Base-by-base conservation (phyloP, 192 early-diverging fungal species). In the Podila epigama region DNA sequence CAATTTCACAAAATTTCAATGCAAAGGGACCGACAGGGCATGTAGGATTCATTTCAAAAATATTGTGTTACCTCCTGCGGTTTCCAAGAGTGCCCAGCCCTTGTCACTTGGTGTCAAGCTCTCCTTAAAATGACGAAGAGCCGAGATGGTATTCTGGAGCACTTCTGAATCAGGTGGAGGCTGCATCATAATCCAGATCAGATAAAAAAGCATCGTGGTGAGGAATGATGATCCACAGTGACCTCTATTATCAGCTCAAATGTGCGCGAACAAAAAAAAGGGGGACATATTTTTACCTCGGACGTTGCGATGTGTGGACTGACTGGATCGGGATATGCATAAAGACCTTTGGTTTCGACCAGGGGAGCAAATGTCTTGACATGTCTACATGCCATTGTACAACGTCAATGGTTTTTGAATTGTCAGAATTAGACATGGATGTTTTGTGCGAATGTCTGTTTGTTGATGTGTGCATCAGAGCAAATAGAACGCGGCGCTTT, bases 271-370 rank as follows among this genome's bases (percentile, higher is more conserved):
- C n/a, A n/a, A n/a, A n/a, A n/a, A n/a, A n/a, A n/a, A n/a, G n/a
- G n/a, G n/a, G n/a, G n/a, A n/a, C n/a, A n/a, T n/a, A n/a, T 55
- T 11, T 51, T 68, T 79, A 85, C 85, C 59, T 83, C 61, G 20
- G 16, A 67, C 10, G 88, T 90, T 15, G 91, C 87, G 41, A 92
- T 70, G 67, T 95, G 94, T 28, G 94, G 90, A 51, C 89, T 89
- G 34, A 91, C 88, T 7, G 94, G 91, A 58, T 94, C 89, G 7
- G 79, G 79, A 81, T 90, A 95, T 5, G 84, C 83, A 56, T 84
- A 93, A 11, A 93, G 67, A 9, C 84, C 82, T 8, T 64, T 68
- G 22, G 88, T 67, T 11, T 64, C 68, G 9, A 86, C 69, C 2
- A 69, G 75, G 4, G 79, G 68, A 0, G 75, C 77, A 40, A 70